Evolutionary conservation across 225 moss, liverwort and hornwort species (phyloP).

Genomic region (Asterella californica): DNA sequence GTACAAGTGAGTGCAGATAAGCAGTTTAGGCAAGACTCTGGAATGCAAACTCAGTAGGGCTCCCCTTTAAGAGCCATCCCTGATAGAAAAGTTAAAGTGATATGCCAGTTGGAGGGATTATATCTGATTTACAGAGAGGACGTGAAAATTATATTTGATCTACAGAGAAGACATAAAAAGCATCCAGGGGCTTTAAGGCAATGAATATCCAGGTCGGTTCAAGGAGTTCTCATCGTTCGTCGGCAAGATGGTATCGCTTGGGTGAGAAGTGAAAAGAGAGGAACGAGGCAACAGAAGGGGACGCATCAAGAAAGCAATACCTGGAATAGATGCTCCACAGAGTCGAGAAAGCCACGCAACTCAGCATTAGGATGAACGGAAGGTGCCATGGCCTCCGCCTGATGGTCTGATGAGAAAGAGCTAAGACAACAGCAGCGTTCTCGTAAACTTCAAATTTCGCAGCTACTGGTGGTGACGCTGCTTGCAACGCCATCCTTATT

Average conservation of each 20-base stretch:
- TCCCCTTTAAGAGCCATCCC: too few species aligned
- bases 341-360: constrained; percentile 39
- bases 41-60: neutral
- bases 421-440: constrained; percentile 61
- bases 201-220: too few species aligned
- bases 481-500: constrained; percentile 16
- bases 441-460: constrained; percentile 73
- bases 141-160: too few species aligned
- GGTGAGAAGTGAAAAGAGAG: neutral
- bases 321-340: constrained; percentile 37
- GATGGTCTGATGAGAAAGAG: constrained; percentile 67
- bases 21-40: neutral
- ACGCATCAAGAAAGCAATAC: neutral
- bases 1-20: neutral
- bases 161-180: too few species aligned
- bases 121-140: too few species aligned
- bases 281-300: neutral
- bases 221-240: too few species aligned
- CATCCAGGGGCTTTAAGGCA: too few species aligned
- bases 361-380: constrained; percentile 51
- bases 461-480: constrained; percentile 26
- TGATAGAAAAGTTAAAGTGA: too few species aligned
- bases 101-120: too few species aligned
- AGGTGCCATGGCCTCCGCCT: constrained; percentile 81
- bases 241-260: too few species aligned